Conservation (phyloP, 1,139 yeast genomes). For the Pneumocystis carinii region DNA sequence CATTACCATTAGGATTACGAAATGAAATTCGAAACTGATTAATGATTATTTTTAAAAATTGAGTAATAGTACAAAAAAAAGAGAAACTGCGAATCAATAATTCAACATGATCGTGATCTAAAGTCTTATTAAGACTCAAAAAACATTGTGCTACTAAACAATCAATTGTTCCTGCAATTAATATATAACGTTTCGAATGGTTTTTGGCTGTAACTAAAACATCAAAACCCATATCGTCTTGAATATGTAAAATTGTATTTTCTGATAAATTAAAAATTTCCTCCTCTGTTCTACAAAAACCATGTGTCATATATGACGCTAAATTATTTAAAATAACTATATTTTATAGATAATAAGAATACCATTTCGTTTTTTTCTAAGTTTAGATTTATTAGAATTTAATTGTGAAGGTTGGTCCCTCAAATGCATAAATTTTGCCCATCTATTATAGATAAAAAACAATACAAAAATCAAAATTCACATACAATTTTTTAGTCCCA, state of each 20-base stretch:
- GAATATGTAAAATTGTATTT: background rate
- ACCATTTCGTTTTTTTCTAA: background rate
- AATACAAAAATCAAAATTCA: background rate
- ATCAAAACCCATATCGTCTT: background rate
- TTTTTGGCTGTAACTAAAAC: background rate
- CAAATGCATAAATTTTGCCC: background rate
- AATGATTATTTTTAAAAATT: background rate
- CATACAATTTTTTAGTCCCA: background rate
- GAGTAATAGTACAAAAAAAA: slow-evolving; percentile 1
- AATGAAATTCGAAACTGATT: background rate
- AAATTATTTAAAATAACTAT: background rate
- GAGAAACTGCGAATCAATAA: background rate
- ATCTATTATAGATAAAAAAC: background rate
- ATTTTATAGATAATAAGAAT: background rate
- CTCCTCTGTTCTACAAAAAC: background rate
- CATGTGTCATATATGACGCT: background rate
- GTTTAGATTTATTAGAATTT: background rate
- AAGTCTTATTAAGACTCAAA: background rate
- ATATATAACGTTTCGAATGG: background rate
- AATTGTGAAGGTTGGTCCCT: background rate
- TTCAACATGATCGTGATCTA: background rate
- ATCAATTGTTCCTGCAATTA: background rate
- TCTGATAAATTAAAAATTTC: background rate
- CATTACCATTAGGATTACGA: background rate
- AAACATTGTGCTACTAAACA: background rate